Evolutionary conservation across 2,329 filamentous ascomycete genomes (phyloP).

Genomic region (Xylaria hypoxylon): DNA sequence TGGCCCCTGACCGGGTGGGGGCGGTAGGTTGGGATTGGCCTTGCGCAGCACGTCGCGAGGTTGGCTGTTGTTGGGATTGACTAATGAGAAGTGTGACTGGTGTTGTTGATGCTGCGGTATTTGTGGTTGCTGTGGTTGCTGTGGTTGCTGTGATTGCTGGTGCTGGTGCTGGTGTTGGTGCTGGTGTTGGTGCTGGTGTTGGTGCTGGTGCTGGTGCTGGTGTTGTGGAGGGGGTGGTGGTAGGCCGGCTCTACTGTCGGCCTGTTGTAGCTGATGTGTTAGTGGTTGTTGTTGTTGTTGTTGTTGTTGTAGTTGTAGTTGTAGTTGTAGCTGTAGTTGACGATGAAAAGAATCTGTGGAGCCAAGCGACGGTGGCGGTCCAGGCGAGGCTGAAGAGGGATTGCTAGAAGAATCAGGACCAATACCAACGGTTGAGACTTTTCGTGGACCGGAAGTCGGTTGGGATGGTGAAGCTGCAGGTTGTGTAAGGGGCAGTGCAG

Average conservation of each 20-base stretch:
- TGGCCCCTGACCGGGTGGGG: slow-evolving; percentile 41
- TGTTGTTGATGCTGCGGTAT: slow-evolving; percentile 38
- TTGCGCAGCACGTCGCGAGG: slow-evolving; percentile 45
- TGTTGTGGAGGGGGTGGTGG: slow-evolving; percentile 45
- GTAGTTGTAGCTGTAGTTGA: slow-evolving; percentile 46
- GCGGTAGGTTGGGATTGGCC: slow-evolving; percentile 45
- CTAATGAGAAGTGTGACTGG: slow-evolving; percentile 44
- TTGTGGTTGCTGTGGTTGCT: slow-evolving; percentile 39
- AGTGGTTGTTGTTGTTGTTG: slow-evolving; percentile 41
- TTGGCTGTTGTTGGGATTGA: slow-evolving; percentile 43
- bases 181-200: slow-evolving; percentile 50
- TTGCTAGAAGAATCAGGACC: slow-evolving; percentile 43
- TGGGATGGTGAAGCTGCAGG: slow-evolving; percentile 42
- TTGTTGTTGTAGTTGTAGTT: slow-evolving; percentile 36
- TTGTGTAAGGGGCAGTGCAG: slow-evolving; percentile 49
- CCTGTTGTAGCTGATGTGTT: slow-evolving; percentile 33
- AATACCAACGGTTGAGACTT: slow-evolving; percentile 45
- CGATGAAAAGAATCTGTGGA: slow-evolving; percentile 61
- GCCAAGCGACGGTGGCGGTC: slow-evolving; percentile 54
- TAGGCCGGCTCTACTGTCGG: slow-evolving; percentile 18
- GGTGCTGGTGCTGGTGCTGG: slow-evolving; percentile 50
- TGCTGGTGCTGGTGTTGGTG: slow-evolving; percentile 51
- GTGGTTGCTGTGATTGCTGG: slow-evolving; percentile 41
- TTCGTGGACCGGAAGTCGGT: slow-evolving; percentile 41
- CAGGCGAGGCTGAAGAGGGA: slow-evolving; percentile 61